Evolutionary conservation across 768 basidiomycete genomes (phyloP).

Genomic region (Suillus fuscotomentosus): DNA sequence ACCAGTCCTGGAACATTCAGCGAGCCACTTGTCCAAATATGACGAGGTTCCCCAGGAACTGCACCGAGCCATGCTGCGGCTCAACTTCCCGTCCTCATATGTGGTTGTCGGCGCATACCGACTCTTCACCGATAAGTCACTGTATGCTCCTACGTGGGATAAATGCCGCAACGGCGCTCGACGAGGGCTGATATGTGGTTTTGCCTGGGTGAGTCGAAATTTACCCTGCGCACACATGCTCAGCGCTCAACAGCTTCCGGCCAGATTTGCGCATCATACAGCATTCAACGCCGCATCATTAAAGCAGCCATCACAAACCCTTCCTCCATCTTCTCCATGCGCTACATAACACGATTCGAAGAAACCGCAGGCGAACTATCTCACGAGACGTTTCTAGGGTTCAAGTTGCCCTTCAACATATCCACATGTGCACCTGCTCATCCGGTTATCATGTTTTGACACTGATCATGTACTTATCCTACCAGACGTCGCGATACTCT

Average conservation of each 20-base stretch:
- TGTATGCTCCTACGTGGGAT: slow-evolving; percentile 78
- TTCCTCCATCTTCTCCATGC: slow-evolving; percentile 26
- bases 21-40: neutral
- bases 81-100: slow-evolving; percentile 82
- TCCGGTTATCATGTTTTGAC: neutral
- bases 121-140: slow-evolving; percentile 65
- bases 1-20: neutral
- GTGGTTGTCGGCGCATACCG: slow-evolving; percentile 83
- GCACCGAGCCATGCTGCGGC: slow-evolving; percentile 52
- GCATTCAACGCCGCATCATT: slow-evolving; percentile 69
- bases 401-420: slow-evolving; percentile 61
- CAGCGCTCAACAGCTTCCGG: slow-evolving; percentile 2
- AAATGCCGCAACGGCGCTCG: slow-evolving; percentile 78
- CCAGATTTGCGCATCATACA: slow-evolving; percentile 67
- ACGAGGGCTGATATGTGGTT: slow-evolving; percentile 67
- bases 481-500: slow-evolving; percentile 70
- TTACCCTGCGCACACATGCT: neutral
- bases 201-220: slow-evolving; percentile 56
- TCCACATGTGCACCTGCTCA: slow-evolving; percentile 56
- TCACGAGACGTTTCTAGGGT: slow-evolving; percentile 61
- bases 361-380: slow-evolving; percentile 28
- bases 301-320: slow-evolving; percentile 29
- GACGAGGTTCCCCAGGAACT: slow-evolving; percentile 46
- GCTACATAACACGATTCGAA: slow-evolving; percentile 25
- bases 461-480: neutral